A percentile compares a stretch with the other conserved stretches of the same genome.
These are phyloP conservation scores for Penicillium cosmopolitanum DNA, from an alignment of 495 filamentous ascomycete genomes.

Conservation along the genomic window DNA sequence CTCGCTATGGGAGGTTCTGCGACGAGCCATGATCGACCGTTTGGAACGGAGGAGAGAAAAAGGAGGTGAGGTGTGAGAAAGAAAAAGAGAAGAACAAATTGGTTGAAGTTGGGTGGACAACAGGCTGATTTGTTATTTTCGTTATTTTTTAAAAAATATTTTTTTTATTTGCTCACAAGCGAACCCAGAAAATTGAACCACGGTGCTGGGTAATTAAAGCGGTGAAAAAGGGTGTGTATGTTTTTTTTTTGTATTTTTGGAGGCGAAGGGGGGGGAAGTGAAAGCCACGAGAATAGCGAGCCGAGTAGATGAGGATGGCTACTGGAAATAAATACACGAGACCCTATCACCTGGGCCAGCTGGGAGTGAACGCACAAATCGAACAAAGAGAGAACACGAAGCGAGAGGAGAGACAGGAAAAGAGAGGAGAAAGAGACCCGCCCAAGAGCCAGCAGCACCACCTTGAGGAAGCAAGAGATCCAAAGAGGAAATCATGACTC, in stretches of 20 bases:
- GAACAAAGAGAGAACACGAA: neutral
- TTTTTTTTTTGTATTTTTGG: neutral
- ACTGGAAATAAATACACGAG: too few species aligned
- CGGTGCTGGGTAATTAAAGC: too few species aligned
- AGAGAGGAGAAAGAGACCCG: neutral
- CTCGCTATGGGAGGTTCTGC: conserved; percentile 49
- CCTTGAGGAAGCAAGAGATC: conserved; percentile 24
- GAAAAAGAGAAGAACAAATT: conserved; percentile 12
- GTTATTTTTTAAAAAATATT: conserved; percentile 8
- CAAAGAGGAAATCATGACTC: conserved; percentile 34
- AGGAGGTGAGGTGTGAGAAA: conserved; percentile 1
- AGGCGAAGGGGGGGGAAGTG: too few species aligned
- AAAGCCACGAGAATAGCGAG: too few species aligned
- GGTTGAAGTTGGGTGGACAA: conserved; percentile 6
- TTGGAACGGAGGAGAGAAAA: conserved; percentile 16
- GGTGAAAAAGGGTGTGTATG: neutral
- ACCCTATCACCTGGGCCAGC: neutral
- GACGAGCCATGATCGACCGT: conserved; percentile 44
- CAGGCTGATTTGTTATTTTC: conserved; percentile 5
- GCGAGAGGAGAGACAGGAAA: neutral
- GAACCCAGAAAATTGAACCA: conserved; percentile 2
- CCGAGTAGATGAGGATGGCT: too few species aligned
- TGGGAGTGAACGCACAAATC: neutral
- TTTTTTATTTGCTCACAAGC: neutral
- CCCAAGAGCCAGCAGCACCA: conserved; percentile 9